Base-by-base conservation (phyloP, 441 rosid species). In the Gossypium davidsonii region DNA sequence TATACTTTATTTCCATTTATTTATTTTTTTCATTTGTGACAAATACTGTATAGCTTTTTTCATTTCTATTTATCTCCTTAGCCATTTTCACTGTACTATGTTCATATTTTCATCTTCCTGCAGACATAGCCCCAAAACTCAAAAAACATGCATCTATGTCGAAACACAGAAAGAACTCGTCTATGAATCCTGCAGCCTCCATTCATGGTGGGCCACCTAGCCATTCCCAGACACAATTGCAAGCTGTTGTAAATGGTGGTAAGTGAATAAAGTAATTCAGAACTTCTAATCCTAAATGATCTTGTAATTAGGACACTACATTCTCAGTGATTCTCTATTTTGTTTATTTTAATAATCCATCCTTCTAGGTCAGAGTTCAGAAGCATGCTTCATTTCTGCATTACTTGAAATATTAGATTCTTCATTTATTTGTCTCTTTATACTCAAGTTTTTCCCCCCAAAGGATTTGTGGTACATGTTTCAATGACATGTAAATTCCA, bases 181-280 rank as follows among this genome's bases (percentile, higher is more conserved):
- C 66, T 39, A 44, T 37, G 49, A 48, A 42, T 6, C 67, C 66
- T n/a, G 20, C 37, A 55, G 21, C 44, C 42, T 37, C 55, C 59
- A 72, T 25, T n/a, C 14, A 28, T 15, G 15, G 42, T 53, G 56
- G 42, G 28, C 62, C 65, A 49, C 15, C 77, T 5, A 34, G 52
- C 23, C 66, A 74, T 56, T 49, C 67, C 34, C 64, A 69, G 15
- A 39, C 58, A 2, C 71, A 67, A 55, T 46, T 68, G 70, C 77
- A 59, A 9, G 51, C 69, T 74, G 77, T 26, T 46, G 52, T 46
- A 18, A 60, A 59, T 59, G 64, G 60, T 48, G 70, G 76, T 53
- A 66, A 12, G 49, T 1, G 15, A 64, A 18, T 6, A 44, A 18
- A 28, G 31, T 3, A 17, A 48, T 49, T 72, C 23, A 59, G 9